These are phyloP conservation scores for Talaromyces sp. DNA, from an alignment of 2,329 filamentous ascomycete genomes.

Conservation along the genomic window DNA sequence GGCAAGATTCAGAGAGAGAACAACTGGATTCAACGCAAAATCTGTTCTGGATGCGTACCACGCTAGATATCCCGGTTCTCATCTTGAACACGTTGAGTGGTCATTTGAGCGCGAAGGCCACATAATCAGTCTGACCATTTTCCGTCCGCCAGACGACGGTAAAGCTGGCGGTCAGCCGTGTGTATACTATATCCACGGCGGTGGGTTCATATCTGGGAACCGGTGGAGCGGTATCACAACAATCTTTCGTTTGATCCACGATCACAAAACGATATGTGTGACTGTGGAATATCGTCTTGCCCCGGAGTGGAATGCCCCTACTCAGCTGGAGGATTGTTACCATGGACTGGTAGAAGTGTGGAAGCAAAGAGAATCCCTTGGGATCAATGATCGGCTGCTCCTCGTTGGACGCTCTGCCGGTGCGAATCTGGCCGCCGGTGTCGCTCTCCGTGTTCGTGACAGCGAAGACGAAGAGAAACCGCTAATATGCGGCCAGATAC, in stretches of 20 bases:
- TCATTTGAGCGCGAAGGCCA: background rate
- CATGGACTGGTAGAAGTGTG: too few relatives aligned
- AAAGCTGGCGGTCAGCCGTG: background rate
- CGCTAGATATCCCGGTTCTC: background rate
- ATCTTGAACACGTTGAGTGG: constrained; percentile 4
- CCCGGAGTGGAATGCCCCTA: too few relatives aligned
- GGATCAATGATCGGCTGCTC: too few relatives aligned
- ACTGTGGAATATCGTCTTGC: constrained; percentile 63
- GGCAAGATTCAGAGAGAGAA: background rate
- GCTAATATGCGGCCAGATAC: too few relatives aligned
- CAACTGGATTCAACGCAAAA: background rate
- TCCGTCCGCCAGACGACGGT: background rate
- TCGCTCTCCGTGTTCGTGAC: too few relatives aligned
- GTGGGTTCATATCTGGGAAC: constrained; percentile 62
- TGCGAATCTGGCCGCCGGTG: too few relatives aligned
- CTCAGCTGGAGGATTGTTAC: too few relatives aligned
- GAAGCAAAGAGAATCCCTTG: too few relatives aligned
- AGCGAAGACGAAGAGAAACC: too few relatives aligned
- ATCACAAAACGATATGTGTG: constrained; percentile 57
- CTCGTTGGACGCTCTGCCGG: too few relatives aligned
- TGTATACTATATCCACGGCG: constrained; percentile 45
- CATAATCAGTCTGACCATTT: background rate
- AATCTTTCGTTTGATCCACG: constrained; percentile 52
- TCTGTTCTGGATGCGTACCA: background rate
- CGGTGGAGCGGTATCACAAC: constrained; percentile 63